phyloP scores from a whole-genome alignment of 257 asterid genomes.

The Solanum bulbocastanum region DNA sequence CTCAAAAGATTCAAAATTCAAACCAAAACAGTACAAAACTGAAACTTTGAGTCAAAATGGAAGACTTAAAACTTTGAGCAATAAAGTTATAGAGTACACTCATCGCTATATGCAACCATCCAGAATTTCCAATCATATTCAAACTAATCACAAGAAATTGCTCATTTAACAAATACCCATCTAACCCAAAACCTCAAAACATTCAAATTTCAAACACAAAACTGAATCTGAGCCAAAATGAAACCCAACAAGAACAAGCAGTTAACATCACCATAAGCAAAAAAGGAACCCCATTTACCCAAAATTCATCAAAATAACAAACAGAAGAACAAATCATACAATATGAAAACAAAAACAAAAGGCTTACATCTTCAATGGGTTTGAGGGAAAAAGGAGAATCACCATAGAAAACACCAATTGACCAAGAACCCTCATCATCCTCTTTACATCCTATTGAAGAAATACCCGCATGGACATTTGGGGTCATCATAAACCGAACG shows the following conservation, averaged over 20 bases:
- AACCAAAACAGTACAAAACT: neutral
- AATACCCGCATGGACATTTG: slow-evolving; percentile 46
- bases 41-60: neutral
- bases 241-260: neutral
- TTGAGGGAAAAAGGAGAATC: slow-evolving; percentile 86
- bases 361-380: slow-evolving; percentile 78
- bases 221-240: neutral
- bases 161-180: neutral
- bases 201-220: neutral
- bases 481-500: slow-evolving; percentile 44
- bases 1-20: neutral
- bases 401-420: slow-evolving; percentile 82
- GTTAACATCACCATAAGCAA: neutral
- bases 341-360: neutral
- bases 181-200: neutral
- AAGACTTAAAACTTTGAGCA: neutral
- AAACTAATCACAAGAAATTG: neutral
- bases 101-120: neutral
- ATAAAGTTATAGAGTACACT: neutral
- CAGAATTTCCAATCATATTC: neutral
- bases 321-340: neutral
- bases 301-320: neutral
- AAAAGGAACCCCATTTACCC: neutral
- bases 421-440: slow-evolving; percentile 94
- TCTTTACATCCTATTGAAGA: slow-evolving; percentile 47